Evolutionary conservation across 2,329 filamentous ascomycete genomes (phyloP), one percentile per base, ranked within the genome.

Genomic region (Cladosporium oxysporum): DNA sequence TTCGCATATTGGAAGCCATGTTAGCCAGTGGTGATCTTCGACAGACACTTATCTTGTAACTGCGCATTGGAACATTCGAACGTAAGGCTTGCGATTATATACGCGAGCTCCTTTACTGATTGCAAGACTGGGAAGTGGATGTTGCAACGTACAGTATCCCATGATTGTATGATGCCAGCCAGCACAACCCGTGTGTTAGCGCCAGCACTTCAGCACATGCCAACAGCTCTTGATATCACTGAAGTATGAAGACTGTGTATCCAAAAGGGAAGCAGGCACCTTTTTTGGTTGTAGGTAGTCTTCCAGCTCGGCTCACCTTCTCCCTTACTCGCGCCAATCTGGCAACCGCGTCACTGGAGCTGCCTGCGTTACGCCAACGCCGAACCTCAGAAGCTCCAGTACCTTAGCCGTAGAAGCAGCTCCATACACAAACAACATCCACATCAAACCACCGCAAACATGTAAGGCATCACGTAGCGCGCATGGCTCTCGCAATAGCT

Each of bases 301-400:
- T 12, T 4, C 3, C 52, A 21, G 52, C 52, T 60, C 58, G 58
- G 41, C 37, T 21, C 26, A 60, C 58, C 58, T 60, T 47, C 58
- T 37, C 41, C n/a, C n/a, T 33, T 8, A 10, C 52, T 5, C 10
- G 28, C 58, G 58, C n/a, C n/a, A 31, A 21, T 21, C n/a, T 50
- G 33, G 49, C 52, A 50, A 58, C 62, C 52, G 52, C 62, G 62
- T 64, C 62, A 64, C 62, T 64, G 55, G 52, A 58, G 50, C 62
- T 64, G 52, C 52, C 62, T 58, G 50, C 52, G 52, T 58, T 35
- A 33, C n/a, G 14, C 28, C 52, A 33, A 47, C 41, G 52, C 52
- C 52, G 52, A 55, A 55, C 52, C 52, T 55, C 52, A 55, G 41
- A 47, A 55, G 52, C 52, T 55, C 52, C 52, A 29, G 18, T 18